Evolutionary conservation across 163 green algal genomes (phyloP).

Genomic region (Chloroidium sp.): DNA sequence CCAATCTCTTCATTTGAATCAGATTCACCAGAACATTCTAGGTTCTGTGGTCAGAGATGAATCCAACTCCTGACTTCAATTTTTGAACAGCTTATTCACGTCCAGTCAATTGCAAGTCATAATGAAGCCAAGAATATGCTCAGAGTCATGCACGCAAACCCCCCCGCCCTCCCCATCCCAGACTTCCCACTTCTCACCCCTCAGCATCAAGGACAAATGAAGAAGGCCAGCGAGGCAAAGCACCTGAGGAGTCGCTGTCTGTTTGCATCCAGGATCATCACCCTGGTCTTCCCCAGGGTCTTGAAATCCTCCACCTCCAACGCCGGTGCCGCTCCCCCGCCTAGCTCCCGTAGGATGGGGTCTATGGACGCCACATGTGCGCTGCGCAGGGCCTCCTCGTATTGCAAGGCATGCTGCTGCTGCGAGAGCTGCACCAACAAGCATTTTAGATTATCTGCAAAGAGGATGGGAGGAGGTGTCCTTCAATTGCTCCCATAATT

Average conservation of each 20-base stretch:
- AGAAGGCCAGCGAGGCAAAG: neutral
- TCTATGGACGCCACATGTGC: conserved; percentile 2
- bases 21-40: no score
- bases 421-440: conserved; percentile 7
- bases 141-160: neutral
- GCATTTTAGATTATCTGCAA: neutral
- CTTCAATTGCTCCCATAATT: neutral
- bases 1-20: no score
- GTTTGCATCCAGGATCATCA: conserved; percentile 12
- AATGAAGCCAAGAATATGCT: neutral
- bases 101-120: neutral
- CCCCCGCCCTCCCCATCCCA: no score
- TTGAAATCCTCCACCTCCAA: conserved; percentile 19
- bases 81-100: no score
- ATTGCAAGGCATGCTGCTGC: conserved; percentile 1
- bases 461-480: neutral
- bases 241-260: conserved; percentile 7
- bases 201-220: neutral
- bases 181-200: neutral
- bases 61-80: no score
- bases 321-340: neutral
- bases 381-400: conserved; percentile 9
- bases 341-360: conserved; percentile 8
- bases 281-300: neutral
- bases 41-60: no score